These are phyloP conservation scores for Echria macrotheca DNA, from an alignment of 495 filamentous ascomycete genomes.

Conservation along the genomic window DNA sequence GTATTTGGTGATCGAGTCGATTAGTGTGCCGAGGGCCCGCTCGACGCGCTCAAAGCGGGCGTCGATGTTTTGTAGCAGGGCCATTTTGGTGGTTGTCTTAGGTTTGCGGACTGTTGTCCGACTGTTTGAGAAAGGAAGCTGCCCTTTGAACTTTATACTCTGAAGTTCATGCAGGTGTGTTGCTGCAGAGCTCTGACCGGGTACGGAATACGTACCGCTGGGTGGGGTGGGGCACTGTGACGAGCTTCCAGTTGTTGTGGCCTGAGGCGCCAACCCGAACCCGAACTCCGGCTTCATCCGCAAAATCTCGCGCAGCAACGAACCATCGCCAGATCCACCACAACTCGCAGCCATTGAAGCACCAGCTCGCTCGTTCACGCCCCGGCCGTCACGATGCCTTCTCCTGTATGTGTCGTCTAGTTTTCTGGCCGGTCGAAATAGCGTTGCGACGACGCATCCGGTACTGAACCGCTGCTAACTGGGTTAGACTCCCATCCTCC, in stretches of 20 bases:
- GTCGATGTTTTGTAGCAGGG: slow-evolving; percentile 52
- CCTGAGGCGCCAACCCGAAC: slow-evolving; percentile 20
- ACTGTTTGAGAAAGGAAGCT: background rate
- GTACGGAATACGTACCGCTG: too few species aligned
- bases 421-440: background rate
- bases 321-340: slow-evolving; percentile 11
- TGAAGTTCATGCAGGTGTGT: background rate
- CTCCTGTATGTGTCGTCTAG: slow-evolving; percentile 27
- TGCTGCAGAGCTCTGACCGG: too few species aligned
- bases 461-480: slow-evolving; percentile 12
- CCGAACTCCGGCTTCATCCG: slow-evolving; percentile 32
- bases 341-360: slow-evolving; percentile 28
- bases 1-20: slow-evolving; percentile 73
- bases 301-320: slow-evolving; percentile 34
- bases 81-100: background rate
- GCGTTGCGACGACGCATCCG: background rate
- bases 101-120: background rate
- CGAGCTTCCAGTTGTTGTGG: too few species aligned
- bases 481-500: slow-evolving; percentile 31
- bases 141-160: too few species aligned
- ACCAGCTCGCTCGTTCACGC: slow-evolving; percentile 21
- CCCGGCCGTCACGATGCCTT: slow-evolving; percentile 34
- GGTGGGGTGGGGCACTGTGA: too few species aligned
- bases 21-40: slow-evolving; percentile 56
- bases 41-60: slow-evolving; percentile 63